Evolutionary conservation across 768 basidiomycete species (phyloP).

Genomic region (Tricholoma matsutake): DNA sequence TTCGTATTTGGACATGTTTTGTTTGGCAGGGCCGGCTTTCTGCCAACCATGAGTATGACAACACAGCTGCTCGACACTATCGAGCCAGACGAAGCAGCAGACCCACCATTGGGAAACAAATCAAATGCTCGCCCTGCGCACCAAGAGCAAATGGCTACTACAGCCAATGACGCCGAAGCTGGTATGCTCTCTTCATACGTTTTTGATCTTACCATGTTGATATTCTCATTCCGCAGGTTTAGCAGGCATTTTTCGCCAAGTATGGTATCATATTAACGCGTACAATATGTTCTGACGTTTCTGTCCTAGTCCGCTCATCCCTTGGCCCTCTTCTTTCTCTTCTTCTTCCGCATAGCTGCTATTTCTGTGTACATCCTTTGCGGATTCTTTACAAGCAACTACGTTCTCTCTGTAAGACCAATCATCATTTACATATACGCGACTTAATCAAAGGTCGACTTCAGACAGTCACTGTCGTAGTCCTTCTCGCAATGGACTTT

Average conservation of each 20-base stretch:
- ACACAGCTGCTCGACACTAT: slow-evolving; percentile 78
- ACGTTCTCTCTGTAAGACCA: slow-evolving; percentile 82
- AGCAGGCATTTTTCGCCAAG: slow-evolving; percentile 75
- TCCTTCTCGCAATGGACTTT: slow-evolving; percentile 95
- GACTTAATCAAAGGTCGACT: not conserved
- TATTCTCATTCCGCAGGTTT: slow-evolving; percentile 42
- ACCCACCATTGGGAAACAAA: slow-evolving; percentile 34
- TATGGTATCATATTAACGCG: slow-evolving; percentile 26
- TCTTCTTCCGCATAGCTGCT: slow-evolving; percentile 85
- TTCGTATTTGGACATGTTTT: not conserved
- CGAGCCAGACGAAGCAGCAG: slow-evolving; percentile 74
- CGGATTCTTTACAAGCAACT: slow-evolving; percentile 85
- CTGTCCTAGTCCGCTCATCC: slow-evolving; percentile 73
- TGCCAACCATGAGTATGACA: slow-evolving; percentile 41
- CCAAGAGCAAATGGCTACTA: slow-evolving; percentile 46
- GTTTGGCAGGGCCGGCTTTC: not conserved
- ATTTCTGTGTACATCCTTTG: slow-evolving; percentile 91
- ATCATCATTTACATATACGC: not conserved
- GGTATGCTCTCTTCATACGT: slow-evolving; percentile 40
- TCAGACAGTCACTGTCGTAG: slow-evolving; percentile 87
- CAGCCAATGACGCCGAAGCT: slow-evolving; percentile 68
- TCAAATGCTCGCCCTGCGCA: slow-evolving; percentile 34
- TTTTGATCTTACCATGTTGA: not conserved
- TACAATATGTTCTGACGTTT: slow-evolving; percentile 9
- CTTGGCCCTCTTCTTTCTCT: slow-evolving; percentile 81